phyloP scores from a whole-genome alignment of 1,284 basidiomycete genomes.

The Phaffia rhodozyma region DNA sequence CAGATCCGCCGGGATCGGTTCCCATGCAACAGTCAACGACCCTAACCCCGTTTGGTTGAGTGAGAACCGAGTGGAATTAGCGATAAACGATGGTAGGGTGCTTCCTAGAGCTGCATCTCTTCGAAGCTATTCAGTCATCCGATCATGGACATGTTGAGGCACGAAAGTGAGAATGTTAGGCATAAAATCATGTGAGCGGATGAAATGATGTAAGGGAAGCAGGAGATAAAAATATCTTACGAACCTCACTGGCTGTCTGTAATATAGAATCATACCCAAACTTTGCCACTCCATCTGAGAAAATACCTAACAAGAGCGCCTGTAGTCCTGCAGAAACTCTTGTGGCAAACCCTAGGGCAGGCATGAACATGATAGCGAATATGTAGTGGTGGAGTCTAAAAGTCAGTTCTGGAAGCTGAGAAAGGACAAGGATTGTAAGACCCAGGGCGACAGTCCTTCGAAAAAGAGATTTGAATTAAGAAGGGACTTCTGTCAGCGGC shows the following conservation, averaged over 20 bases:
- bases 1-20: slow-evolving; percentile 39
- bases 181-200: background rate
- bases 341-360: slow-evolving; percentile 69
- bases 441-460: slow-evolving; percentile 44
- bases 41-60: slow-evolving; percentile 41
- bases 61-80: slow-evolving; percentile 52
- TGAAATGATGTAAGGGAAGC: slow-evolving; percentile 1
- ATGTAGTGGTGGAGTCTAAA: slow-evolving; percentile 57
- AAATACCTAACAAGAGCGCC: slow-evolving; percentile 69
- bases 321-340: slow-evolving; percentile 64
- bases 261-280: slow-evolving; percentile 70
- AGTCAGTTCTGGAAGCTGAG: slow-evolving; percentile 54
- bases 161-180: background rate
- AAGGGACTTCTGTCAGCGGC: background rate
- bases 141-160: background rate
- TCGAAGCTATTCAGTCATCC: slow-evolving; percentile 42
- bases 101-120: slow-evolving; percentile 61
- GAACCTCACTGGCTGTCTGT: slow-evolving; percentile 58
- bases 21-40: slow-evolving; percentile 55
- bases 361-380: slow-evolving; percentile 58
- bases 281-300: slow-evolving; percentile 60
- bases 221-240: slow-evolving; percentile 21
- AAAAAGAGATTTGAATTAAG: background rate
- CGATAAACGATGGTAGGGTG: slow-evolving; percentile 56
- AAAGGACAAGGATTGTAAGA: slow-evolving; percentile 51